A percentile compares a stretch with the other conserved stretches of the same genome.
Conservation (phyloP, 2,329 filamentous ascomycete species). For the Akanthomyces lecanii region DNA sequence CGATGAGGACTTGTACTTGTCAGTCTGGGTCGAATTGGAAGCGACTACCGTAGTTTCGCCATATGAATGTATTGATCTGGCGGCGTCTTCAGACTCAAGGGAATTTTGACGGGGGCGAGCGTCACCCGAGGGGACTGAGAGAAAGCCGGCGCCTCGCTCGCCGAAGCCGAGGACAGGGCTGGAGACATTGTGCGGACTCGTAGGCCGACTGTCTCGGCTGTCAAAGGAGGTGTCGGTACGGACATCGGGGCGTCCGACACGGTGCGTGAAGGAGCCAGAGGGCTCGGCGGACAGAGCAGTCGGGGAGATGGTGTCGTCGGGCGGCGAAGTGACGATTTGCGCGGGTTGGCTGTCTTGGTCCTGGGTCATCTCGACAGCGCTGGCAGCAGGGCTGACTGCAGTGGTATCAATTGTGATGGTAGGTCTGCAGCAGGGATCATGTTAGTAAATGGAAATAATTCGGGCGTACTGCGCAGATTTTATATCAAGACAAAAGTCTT, state of each 20-base stretch:
- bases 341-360: slow-evolving; percentile 22
- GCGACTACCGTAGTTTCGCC: slow-evolving; percentile 57
- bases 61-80: slow-evolving; percentile 55
- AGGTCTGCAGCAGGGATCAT: slow-evolving; percentile 33
- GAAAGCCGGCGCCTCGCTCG: slow-evolving; percentile 50
- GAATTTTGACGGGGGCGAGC: slow-evolving; percentile 63
- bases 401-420: slow-evolving; percentile 54
- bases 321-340: slow-evolving; percentile 31
- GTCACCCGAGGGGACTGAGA: slow-evolving; percentile 59
- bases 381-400: slow-evolving; percentile 30
- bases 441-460: background rate
- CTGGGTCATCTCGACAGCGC: slow-evolving; percentile 28
- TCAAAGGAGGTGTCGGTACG: slow-evolving; percentile 60
- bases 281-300: slow-evolving; percentile 31
- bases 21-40: slow-evolving; percentile 40
- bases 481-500: background rate
- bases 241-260: slow-evolving; percentile 37
- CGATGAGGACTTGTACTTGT: slow-evolving; percentile 35
- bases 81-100: slow-evolving; percentile 61
- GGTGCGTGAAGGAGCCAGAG: slow-evolving; percentile 26
- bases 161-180: slow-evolving; percentile 45
- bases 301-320: slow-evolving; percentile 40
- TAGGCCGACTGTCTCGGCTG: slow-evolving; percentile 61
- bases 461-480: background rate
- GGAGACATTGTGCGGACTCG: slow-evolving; percentile 69